Evolutionary conservation across 768 basidiomycete species (phyloP), one percentile per base, ranked within the genome.

Genomic region (Lactarius pseudohatsudake): DNA sequence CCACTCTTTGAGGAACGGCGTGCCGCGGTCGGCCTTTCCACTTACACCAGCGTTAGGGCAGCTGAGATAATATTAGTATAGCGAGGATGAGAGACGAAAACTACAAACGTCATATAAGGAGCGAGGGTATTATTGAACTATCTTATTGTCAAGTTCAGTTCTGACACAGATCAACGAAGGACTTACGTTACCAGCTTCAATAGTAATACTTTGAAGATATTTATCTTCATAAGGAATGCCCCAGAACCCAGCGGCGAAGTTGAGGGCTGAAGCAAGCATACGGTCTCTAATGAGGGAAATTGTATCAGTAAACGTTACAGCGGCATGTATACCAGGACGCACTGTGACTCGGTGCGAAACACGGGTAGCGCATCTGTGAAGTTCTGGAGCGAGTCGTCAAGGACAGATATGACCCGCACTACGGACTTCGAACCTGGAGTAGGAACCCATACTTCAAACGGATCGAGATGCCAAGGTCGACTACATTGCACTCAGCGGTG

Each of bases 71-170:
- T 36, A 18, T 50, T 62, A 61, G 53, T 34, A 28, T 18, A 55
- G 20, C 11, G 36, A 13, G 15, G 59, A 67, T 22, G 30, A 60
- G 20, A 62, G 32, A 36, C 47, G 36, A 40, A 28, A 9, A 16
- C 20, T 7, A 74, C 81, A 56, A 72, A 91, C 79, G 91, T 92
- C 64, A 83, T 82, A 70, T 94, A 95, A 4, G 94, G 94, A 0
- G 93, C 83, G 5, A 97, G 84, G 1, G 94, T 94, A 74, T 82
- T 83, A 73, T 86, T 86, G 71, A 80, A 83, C 74, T 79, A 66
- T 45, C 22, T 30, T 56, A 63, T 18, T 50, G 32, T 59, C 8
- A 11, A 45, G 57, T 43, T 56, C 41, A 64, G 54, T 56, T 36
- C 18, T 11, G 4, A 58, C 32, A 30, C 50, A 53, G 32, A 50